phyloP scores from a whole-genome alignment of 192 early-diverging fungal genomes.

The Coemansia sp. region DNA sequence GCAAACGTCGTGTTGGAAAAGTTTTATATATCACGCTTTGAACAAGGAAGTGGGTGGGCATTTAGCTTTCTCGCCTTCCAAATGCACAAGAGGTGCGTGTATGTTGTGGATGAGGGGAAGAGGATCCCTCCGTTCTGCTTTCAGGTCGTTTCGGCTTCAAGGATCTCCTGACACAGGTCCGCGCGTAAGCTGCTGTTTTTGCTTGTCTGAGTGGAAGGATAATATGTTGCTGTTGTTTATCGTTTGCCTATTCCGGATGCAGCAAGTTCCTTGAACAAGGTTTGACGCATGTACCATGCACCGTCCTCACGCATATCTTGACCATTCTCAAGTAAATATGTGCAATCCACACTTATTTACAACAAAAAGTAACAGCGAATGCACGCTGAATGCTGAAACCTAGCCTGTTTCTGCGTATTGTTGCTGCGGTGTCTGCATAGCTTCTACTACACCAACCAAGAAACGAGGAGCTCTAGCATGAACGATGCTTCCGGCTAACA shows the following conservation, averaged over 20 bases:
- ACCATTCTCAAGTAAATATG: neutral
- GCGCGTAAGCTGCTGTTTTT: neutral
- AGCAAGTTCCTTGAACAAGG: neutral
- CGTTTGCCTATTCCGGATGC: neutral
- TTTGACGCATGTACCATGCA: neutral
- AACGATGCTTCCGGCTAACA: no score
- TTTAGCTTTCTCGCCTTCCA: no score
- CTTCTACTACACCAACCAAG: neutral
- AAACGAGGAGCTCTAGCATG: neutral
- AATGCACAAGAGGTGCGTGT: neutral
- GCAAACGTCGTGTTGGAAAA: neutral
- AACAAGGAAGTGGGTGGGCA: no score
- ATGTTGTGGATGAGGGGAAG: neutral
- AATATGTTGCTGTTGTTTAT: neutral
- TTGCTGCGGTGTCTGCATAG: no score
- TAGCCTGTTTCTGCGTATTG: neutral
- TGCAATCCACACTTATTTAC: neutral
- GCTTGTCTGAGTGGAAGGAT: neutral
- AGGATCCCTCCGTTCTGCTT: neutral
- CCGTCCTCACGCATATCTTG: neutral
- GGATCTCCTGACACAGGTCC: conserved; percentile 3
- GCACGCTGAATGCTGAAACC: neutral
- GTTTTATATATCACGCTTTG: neutral
- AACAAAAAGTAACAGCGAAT: neutral
- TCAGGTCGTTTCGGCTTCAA: neutral